Evolutionary conservation across 108 stramenopile genomes (phyloP), one percentile per base, ranked within the genome.

Genomic region (Aureococcus anophagefferens): DNA sequence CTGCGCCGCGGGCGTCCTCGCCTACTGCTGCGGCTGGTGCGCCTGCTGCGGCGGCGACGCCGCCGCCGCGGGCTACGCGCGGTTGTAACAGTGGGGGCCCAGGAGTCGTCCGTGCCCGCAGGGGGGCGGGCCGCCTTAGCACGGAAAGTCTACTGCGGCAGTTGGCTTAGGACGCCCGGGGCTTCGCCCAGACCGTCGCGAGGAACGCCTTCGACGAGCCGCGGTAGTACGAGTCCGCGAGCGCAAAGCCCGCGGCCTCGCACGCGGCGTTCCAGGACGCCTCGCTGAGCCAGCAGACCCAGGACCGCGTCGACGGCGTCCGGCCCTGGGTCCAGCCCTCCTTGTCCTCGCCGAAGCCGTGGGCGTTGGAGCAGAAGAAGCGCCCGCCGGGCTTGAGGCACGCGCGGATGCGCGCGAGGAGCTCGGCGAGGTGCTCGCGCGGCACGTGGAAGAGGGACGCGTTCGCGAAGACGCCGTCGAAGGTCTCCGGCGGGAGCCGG

Each of bases 401-500:
- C 21, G 17, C 25, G 51, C 17, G 25, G 51, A 59, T 25, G 51
- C 14, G 51, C 3, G 21, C 21, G 51, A 59, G 51, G 51, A 25
- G 0, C 21, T 25, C 51, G 7, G 51, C 7, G 7, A 59, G 25
- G 21, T 3, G 7, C 3, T 16, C 51, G 51, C 51, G 1, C 51
- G 51, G 51, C 51, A 59, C 51, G 51, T 59, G 51, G 51, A 59
- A 59, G 51, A 59, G 51, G 21, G 21, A 59, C 21, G 51, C 51
- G 51, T 59, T 59, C 21, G 51, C 51, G 51, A 59, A 59, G 51
- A 28, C 51, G 51, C 51, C 51, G 51, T 59, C 51, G 51, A 59
- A 59, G 51, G 21, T 16, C 3, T 25, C 51, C 25, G 14, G 7
- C 21, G 51, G 51, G 3, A 59, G 51, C 7, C 13, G 7, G 21